phyloP scores from a whole-genome alignment of 108 stramenopile genomes.

The Cylindrotheca fusiformis region DNA sequence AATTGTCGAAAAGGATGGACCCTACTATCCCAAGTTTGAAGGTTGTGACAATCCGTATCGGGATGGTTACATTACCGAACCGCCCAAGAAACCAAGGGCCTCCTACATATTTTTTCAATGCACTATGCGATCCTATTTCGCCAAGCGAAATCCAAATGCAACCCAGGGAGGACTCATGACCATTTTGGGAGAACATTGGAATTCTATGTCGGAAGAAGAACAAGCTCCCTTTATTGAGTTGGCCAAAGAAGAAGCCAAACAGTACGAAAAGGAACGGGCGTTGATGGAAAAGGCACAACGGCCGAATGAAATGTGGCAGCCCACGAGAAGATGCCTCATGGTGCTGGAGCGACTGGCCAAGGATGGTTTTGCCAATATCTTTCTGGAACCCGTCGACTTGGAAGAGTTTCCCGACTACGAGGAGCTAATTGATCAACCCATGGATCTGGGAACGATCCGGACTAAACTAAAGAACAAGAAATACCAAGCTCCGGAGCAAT shows the following conservation, averaged over 20 bases:
- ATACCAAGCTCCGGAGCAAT: constrained; percentile 73
- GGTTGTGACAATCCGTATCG: constrained; percentile 86
- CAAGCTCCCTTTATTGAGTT: constrained; percentile 68
- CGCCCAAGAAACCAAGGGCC: constrained; percentile 84
- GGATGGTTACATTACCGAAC: constrained; percentile 83
- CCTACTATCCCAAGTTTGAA: constrained; percentile 69
- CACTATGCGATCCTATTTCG: constrained; percentile 66
- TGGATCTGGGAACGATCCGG: constrained; percentile 89
- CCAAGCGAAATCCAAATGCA: constrained; percentile 56
- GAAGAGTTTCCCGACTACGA: constrained; percentile 79
- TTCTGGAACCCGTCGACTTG: constrained; percentile 83
- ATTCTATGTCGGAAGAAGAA: constrained; percentile 59
- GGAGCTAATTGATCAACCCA: constrained; percentile 78
- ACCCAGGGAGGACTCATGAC: constrained; percentile 71
- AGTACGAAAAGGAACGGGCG: constrained; percentile 66
- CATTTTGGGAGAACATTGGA: constrained; percentile 76
- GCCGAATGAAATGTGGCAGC: constrained; percentile 87
- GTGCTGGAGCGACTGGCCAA: constrained; percentile 69
- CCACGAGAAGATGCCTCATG: constrained; percentile 69
- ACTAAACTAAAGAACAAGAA: constrained; percentile 54
- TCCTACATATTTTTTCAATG: constrained; percentile 84
- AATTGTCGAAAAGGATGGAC: constrained; percentile 60
- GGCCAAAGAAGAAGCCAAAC: constrained; percentile 70
- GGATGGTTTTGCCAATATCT: constrained; percentile 80
- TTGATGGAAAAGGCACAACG: constrained; percentile 80